Evolutionary conservation across 2,329 filamentous ascomycete species (phyloP).

Genomic region (Septoria petroselini): DNA sequence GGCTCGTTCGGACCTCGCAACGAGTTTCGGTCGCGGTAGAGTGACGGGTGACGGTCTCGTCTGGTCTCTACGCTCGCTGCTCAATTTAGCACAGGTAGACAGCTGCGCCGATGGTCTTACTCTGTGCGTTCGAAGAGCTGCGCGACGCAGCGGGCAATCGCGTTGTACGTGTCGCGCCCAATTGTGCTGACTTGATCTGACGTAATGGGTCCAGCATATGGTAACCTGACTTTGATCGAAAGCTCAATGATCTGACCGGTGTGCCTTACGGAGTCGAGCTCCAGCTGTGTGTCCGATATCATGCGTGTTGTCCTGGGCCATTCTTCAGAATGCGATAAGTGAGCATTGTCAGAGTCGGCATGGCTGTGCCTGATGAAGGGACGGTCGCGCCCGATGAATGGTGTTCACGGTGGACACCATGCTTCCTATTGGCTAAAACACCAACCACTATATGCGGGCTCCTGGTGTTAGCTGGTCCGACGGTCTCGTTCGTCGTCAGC

Average conservation of each 20-base stretch:
- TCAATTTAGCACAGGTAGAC: too few species aligned
- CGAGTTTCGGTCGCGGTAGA: too few species aligned
- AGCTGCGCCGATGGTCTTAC: too few species aligned
- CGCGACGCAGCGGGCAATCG: conserved; percentile 1
- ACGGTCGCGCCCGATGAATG: neutral
- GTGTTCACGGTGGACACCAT: conserved; percentile 2
- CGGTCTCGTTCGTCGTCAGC: too few species aligned
- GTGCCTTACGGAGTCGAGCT: conserved; percentile 3
- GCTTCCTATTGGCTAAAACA: conserved; percentile 1
- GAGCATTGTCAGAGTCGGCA: too few species aligned
- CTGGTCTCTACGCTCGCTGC: too few species aligned
- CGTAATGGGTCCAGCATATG: neutral
- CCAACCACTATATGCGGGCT: neutral
- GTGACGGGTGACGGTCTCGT: too few species aligned
- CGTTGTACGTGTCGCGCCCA: conserved; percentile 1
- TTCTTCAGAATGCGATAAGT: neutral
- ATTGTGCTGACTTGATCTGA: conserved; percentile 1
- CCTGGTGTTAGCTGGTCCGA: conserved; percentile 3
- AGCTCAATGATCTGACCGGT: conserved; percentile 5
- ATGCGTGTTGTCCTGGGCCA: neutral
- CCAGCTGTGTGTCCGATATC: conserved; percentile 2
- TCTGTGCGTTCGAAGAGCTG: too few species aligned
- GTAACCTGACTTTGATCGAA: neutral
- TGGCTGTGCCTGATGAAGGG: conserved; percentile 1
- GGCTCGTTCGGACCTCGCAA: too few species aligned